These are phyloP conservation scores for Paramecium primaurelia DNA, from an alignment of 73 alveolate genomes.

Conservation along the genomic window DNA sequence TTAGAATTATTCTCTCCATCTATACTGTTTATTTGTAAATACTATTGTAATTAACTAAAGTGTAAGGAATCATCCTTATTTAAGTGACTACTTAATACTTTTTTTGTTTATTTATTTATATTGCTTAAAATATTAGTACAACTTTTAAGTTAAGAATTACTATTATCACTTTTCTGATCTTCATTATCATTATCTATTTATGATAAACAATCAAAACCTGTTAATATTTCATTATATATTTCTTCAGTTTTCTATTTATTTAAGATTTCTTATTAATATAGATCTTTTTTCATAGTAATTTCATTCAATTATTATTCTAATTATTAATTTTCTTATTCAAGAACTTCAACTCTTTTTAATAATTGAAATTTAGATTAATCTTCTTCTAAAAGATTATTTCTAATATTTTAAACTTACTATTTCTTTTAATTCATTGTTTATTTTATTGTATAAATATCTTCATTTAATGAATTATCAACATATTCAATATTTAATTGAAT, in stretches of 20 bases:
- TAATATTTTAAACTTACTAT: neutral
- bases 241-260: slow-evolving; percentile 20
- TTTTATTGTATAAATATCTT: neutral
- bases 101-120: neutral
- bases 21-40: neutral
- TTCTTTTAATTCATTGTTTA: neutral
- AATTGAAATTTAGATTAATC: neutral
- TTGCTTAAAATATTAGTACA: neutral
- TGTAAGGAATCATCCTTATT: slow-evolving; percentile 37
- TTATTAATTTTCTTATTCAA: neutral
- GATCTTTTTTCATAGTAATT: neutral
- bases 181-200: slow-evolving; percentile 10
- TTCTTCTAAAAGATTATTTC: neutral
- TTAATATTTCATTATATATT: neutral
- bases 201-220: neutral
- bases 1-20: neutral
- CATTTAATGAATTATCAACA: neutral
- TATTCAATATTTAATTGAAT: neutral
- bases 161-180: neutral
- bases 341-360: neutral
- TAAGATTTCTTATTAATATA: neutral
- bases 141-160: neutral
- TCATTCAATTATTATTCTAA: neutral
- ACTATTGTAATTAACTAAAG: neutral
- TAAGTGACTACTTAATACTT: neutral